These are phyloP conservation scores for Aurantiochytrium sp. DNA, from an alignment of 108 stramenopile genomes.

Conservation along the genomic window DNA sequence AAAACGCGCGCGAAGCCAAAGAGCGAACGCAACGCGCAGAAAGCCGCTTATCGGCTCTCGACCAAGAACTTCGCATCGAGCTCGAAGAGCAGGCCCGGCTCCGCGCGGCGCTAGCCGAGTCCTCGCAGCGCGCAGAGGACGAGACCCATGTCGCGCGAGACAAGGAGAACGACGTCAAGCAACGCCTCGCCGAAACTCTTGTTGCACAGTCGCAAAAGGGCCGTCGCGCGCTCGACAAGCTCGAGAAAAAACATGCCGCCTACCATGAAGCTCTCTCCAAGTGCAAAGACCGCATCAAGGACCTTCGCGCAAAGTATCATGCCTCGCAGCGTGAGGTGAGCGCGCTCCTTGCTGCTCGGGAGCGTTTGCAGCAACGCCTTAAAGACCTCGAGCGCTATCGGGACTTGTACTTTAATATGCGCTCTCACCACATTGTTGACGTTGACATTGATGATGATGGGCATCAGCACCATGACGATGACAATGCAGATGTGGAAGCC, in stretches of 20 bases:
- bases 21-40: background rate
- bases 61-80: background rate
- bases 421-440: background rate
- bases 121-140: background rate
- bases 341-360: background rate
- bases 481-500: background rate
- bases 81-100: background rate
- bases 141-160: background rate
- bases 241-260: background rate
- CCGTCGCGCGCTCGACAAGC: background rate
- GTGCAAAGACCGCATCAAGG: background rate
- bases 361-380: background rate
- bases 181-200: background rate
- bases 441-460: background rate
- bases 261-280: background rate
- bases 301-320: background rate
- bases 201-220: background rate
- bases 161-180: background rate
- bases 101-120: background rate
- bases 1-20: background rate
- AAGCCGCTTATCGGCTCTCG: background rate
- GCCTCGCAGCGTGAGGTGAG: background rate
- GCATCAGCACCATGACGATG: background rate
- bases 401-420: background rate
- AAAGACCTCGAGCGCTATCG: background rate